A percentile compares a stretch with the other conserved stretches of the same genome.
Evolutionary conservation across 495 filamentous ascomycete genomes (phyloP).

Genomic region (Aspergillus olivimuriae): DNA sequence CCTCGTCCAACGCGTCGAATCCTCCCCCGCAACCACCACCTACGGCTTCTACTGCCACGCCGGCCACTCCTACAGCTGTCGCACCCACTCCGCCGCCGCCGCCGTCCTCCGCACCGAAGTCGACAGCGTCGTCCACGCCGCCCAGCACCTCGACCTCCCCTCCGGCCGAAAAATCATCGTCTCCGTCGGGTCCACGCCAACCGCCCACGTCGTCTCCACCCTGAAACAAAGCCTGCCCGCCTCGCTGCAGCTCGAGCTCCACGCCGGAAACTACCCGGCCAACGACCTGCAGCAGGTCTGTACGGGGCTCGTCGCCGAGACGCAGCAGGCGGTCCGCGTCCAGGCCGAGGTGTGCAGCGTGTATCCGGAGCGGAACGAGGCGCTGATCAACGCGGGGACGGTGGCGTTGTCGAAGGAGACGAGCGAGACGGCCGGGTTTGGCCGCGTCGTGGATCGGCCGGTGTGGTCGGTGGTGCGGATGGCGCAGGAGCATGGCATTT

Average conservation of each 20-base stretch:
- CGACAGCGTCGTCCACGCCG: neutral
- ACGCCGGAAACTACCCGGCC: constrained; percentile 20
- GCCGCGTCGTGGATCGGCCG: constrained; percentile 14
- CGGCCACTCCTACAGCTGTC: constrained; percentile 20
- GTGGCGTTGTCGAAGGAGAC: constrained; percentile 14
- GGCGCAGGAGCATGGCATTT: constrained; percentile 62
- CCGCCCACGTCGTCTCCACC: constrained; percentile 25
- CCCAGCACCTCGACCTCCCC: neutral
- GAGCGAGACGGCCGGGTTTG: constrained; percentile 8
- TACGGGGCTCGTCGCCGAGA: constrained; percentile 11
- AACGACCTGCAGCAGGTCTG: constrained; percentile 22
- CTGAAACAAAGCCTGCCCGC: constrained; percentile 15
- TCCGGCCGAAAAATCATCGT: constrained; percentile 17
- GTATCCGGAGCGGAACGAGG: constrained; percentile 23
- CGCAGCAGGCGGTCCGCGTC: constrained; percentile 12
- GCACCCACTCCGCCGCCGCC: constrained; percentile 10
- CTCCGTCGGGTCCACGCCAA: constrained; percentile 30
- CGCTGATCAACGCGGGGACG: constrained; percentile 18
- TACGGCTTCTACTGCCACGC: constrained; percentile 22
- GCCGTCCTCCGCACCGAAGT: constrained; percentile 12
- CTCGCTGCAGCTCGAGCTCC: constrained; percentile 23
- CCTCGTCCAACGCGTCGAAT: constrained; percentile 13
- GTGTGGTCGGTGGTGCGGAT: constrained; percentile 56
- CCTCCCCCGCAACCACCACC: constrained; percentile 12
- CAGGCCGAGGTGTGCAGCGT: constrained; percentile 19